Evolutionary conservation across 768 basidiomycete genomes (phyloP), one percentile per base, ranked within the genome.

Genomic region (Dacryopinax primogenitus): DNA sequence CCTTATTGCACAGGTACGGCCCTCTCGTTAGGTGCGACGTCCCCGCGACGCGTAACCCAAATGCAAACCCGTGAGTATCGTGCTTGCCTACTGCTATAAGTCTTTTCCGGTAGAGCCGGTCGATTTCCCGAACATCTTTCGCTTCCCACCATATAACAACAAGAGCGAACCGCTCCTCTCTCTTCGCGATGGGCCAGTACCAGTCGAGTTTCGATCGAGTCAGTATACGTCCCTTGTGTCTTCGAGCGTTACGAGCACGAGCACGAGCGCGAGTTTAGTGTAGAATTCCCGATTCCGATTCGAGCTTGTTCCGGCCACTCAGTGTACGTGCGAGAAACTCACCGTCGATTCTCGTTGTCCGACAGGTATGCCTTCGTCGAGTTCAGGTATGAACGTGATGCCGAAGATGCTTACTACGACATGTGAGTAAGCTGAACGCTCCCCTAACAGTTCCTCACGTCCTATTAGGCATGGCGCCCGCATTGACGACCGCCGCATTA

Each of bases 21-120:
- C 86, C 86, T 64, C 80, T 93, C 32, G 82, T 92, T 67, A 87
- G 90, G 66, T 93, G 91, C 77, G 91, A 93, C 72, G 89, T 93
- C 16, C 90, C 90, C 18, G 91, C 90, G 1, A 88, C 90, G 1
- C 84, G 89, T 68, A 88, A 88, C 76, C 83, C 86, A 18, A 82
- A 79, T 65, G 81, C 86, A 41, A 88, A 88, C 71, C 88, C 90
- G 90, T 92, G 80, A 89, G 90, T 91, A 67, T 71, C 67, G 64
- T 65, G 70, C 69, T 62, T 63, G 47, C 9, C 37, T 72, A 44
- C 23, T 13, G 32, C 15, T 30, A 58, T 28, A 9, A 58, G 9
- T 28, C 51, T 30, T 58, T 58, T 32, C 32, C 30, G 23, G 51
- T 30, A 58, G 51, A 58, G 51, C 4, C 51, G 51, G n/a, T 39